Evolutionary conservation across 2,329 filamentous ascomycete genomes (phyloP).

Genomic region (Alternaria arbusti): DNA sequence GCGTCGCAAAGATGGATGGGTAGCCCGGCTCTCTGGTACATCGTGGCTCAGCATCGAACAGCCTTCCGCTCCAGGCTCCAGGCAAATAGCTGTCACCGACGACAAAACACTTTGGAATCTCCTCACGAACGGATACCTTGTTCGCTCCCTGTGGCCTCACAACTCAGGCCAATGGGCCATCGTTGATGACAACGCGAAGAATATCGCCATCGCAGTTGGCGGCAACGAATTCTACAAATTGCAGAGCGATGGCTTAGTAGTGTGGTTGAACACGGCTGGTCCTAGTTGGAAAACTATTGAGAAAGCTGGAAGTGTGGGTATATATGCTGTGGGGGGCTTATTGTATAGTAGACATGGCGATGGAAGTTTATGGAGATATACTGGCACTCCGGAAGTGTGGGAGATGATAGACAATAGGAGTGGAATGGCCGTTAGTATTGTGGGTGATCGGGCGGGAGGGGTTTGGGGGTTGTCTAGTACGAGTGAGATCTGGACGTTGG

Average conservation of each 20-base stretch:
- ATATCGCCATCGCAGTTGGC: slow-evolving; percentile 32
- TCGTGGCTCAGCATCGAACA: slow-evolving; percentile 33
- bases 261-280: slow-evolving; percentile 31
- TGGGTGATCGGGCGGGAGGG: slow-evolving; percentile 30
- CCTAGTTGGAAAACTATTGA: slow-evolving; percentile 34
- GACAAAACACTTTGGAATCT: slow-evolving; percentile 35
- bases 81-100: slow-evolving; percentile 35
- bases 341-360: slow-evolving; percentile 34
- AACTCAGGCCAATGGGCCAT: slow-evolving; percentile 25
- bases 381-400: slow-evolving; percentile 33
- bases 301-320: slow-evolving; percentile 13
- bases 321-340: slow-evolving; percentile 26
- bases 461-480: slow-evolving; percentile 30
- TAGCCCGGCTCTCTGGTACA: slow-evolving; percentile 31
- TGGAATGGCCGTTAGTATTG: slow-evolving; percentile 8
- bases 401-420: slow-evolving; percentile 31
- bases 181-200: slow-evolving; percentile 31
- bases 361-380: slow-evolving; percentile 38
- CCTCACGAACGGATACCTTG: slow-evolving; percentile 31
- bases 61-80: slow-evolving; percentile 17
- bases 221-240: slow-evolving; percentile 41
- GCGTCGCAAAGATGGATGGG: slow-evolving; percentile 38
- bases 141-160: slow-evolving; percentile 34
- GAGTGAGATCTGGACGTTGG: slow-evolving; percentile 31
- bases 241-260: slow-evolving; percentile 29